Conservation (phyloP, 306 rosid genomes). For the Pueraria montana region DNA sequence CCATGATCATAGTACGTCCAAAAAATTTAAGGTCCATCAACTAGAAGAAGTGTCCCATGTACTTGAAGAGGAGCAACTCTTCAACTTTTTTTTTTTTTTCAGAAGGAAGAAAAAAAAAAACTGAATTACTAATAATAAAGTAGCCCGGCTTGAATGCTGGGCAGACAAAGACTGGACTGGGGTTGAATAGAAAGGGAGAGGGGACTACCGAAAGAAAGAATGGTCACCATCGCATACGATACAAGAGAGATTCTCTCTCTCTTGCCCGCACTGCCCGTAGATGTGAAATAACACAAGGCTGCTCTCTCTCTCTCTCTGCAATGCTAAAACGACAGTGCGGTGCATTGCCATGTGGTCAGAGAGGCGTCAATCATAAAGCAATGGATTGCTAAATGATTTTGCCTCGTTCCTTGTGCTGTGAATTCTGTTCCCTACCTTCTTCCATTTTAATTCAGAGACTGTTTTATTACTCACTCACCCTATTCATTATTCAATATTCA, state of each 20-base stretch:
- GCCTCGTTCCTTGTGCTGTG: constrained; percentile 29
- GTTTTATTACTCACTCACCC: constrained; percentile 3
- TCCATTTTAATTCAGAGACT: neutral
- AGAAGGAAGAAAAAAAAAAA: neutral
- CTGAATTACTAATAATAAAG: constrained; percentile 31
- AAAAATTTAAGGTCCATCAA: neutral
- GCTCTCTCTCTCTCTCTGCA: constrained; percentile 27
- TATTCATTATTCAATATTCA: neutral
- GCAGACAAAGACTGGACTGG: constrained; percentile 68
- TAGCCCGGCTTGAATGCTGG: constrained; percentile 77
- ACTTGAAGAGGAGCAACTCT: neutral
- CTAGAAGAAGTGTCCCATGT: neutral
- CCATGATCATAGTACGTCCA: neutral
- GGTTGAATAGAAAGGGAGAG: constrained; percentile 47
- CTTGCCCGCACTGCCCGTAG: constrained; percentile 56
- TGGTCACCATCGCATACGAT: constrained; percentile 60
- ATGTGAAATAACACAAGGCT: constrained; percentile 62
- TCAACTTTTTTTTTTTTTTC: neutral
- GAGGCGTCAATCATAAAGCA: constrained; percentile 79
- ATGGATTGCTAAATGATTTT: constrained; percentile 71
- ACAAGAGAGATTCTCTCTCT: constrained; percentile 36
- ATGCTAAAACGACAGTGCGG: constrained; percentile 58
- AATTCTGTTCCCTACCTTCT: neutral
- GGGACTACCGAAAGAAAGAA: constrained; percentile 46
- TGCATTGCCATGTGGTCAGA: constrained; percentile 55